Percentiles rank a stretch among this genome's conserved stretches.
phyloP scores from a whole-genome alignment of 331 rosid species.

The Cydonia oblonga region DNA sequence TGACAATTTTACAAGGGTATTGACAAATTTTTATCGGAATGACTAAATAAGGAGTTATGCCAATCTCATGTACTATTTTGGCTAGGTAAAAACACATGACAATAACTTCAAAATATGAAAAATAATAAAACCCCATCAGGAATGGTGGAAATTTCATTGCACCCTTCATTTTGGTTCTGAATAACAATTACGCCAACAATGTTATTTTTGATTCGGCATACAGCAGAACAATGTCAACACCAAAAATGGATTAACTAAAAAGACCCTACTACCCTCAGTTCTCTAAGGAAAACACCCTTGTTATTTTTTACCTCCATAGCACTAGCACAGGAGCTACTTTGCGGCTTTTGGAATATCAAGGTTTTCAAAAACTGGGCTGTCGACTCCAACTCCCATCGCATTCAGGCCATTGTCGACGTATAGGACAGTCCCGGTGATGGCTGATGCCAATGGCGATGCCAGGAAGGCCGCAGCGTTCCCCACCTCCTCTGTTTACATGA shows the following conservation, averaged over 20 bases:
- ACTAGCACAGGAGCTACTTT: neutral
- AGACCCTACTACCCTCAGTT: neutral
- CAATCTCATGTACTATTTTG: too few species aligned
- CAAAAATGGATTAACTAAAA: slow-evolving; percentile 4
- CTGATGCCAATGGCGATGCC: slow-evolving; percentile 82
- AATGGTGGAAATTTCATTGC: neutral
- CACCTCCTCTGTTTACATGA: slow-evolving; percentile 56
- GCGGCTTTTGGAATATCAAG: slow-evolving; percentile 31
- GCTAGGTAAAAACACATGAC: too few species aligned
- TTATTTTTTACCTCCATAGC: neutral
- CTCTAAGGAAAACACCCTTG: neutral
- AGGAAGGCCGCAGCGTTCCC: slow-evolving; percentile 79
- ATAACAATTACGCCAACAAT: neutral
- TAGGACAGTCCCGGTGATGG: slow-evolving; percentile 68
- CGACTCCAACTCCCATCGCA: slow-evolving; percentile 72
- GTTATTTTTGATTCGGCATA: neutral
- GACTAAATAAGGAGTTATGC: too few species aligned
- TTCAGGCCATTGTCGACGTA: slow-evolving; percentile 80
- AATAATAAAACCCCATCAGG: too few species aligned
- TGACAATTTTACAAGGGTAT: too few species aligned
- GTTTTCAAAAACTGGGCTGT: slow-evolving; percentile 37
- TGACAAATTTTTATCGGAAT: too few species aligned
- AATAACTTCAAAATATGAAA: too few species aligned
- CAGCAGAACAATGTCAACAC: neutral
- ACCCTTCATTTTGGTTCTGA: neutral